phyloP scores from a whole-genome alignment of 2,329 filamentous ascomycete genomes.

The Cladosporium sp. region DNA sequence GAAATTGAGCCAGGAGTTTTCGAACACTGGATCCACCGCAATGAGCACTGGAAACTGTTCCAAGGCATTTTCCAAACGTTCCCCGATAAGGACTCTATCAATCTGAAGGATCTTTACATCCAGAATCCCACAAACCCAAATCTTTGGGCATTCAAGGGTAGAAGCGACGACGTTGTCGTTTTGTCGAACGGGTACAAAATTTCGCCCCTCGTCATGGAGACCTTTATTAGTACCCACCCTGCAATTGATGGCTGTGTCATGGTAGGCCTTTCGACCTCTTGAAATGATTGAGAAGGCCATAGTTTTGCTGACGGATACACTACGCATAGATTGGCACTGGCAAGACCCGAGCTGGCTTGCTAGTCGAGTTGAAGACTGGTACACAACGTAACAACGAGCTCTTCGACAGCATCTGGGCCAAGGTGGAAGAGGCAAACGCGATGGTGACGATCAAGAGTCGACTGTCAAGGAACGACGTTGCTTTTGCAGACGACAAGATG shows the following conservation, averaged over 20 bases:
- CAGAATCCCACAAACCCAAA: conserved; percentile 35
- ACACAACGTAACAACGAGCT: background rate
- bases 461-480: conserved; percentile 45
- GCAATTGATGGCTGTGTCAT: background rate
- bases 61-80: conserved; percentile 32
- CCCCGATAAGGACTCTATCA: conserved; percentile 32
- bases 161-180: conserved; percentile 36
- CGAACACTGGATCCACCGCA: conserved; percentile 20
- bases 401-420: conserved; percentile 43
- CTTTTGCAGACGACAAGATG: conserved; percentile 45
- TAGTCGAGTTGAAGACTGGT: background rate
- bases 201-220: conserved; percentile 5
- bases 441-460: conserved; percentile 44
- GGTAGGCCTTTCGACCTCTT: background rate
- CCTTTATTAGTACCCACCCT: background rate
- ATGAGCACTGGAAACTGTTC: conserved; percentile 18
- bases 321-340: background rate
- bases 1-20: conserved; percentile 12
- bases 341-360: conserved; percentile 22
- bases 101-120: conserved; percentile 33
- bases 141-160: conserved; percentile 32
- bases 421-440: conserved; percentile 46
- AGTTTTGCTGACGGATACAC: background rate
- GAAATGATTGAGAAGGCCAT: background rate
- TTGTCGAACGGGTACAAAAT: conserved; percentile 37